Evolutionary conservation across 2,329 filamentous ascomycete genomes (phyloP), one percentile per base, ranked within the genome.

Genomic region (Aureobasidium sp.): DNA sequence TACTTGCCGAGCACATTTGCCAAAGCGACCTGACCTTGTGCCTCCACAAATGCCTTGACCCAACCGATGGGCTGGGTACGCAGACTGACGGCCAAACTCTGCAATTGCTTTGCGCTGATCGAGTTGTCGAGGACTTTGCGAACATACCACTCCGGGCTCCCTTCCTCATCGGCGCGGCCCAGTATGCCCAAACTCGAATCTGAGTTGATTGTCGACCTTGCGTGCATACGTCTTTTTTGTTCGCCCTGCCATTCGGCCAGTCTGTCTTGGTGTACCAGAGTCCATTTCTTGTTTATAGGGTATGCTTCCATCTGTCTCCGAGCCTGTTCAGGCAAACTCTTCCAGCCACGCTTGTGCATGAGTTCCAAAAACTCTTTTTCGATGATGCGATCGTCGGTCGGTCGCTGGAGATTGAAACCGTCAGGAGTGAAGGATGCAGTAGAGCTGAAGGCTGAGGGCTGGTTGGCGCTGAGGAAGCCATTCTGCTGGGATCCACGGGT

Each of bases 311-410:
- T 97, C 77, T 97, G 94, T 63, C 93, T 83, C 67, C 88, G 85
- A 31, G 94, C 94, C 76, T 96, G 90, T 70, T 99, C 94, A 5
- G 94, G 94, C 65, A 99, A 78, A 74, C 95, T 95, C 76, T 96
- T 94, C 90, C 92, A 97, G 65, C 93, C 94, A 76, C 94, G 85
- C 76, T 96, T 96, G 70, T 95, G 89, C 94, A 99, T 97, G 65
- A 99, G 78, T 57, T 90, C 87, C 69, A 92, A 80, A 70, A 97
- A 97, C 78, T 96, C 89, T 69, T 92, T 86, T 71, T 97, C 90
- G 47, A 96, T 88, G 15, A 95, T 77, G 62, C 85, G 83, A 69
- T 95, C 90, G 71, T 95, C 89, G 57, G 85, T 82, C 17, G 90
- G 90, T 67, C 88, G 84, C 49, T 85, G 82, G 55, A 94, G 83